Conservation (phyloP, 306 rosid genomes). For the Mucuna pruriens region DNA sequence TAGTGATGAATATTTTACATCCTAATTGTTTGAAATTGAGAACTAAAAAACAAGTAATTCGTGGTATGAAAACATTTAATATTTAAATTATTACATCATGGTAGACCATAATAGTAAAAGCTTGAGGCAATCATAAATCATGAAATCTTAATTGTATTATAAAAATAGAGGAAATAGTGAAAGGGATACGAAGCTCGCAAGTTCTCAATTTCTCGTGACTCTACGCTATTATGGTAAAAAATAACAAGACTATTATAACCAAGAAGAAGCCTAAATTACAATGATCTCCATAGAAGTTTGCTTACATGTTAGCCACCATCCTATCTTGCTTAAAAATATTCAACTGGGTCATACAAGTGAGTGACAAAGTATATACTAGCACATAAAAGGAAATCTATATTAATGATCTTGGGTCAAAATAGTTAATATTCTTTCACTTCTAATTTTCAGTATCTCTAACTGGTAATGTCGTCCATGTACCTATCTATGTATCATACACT, state of each 20-base stretch:
- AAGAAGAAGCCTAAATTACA: not conserved
- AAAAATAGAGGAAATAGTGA: not conserved
- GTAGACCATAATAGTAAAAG: constrained; percentile 13
- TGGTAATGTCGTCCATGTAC: not conserved
- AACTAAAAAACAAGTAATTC: constrained; percentile 7
- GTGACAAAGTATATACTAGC: not conserved
- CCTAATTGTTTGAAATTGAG: constrained; percentile 20
- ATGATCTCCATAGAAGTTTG: not conserved
- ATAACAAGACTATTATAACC: not conserved
- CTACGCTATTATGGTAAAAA: not conserved
- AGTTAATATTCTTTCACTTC: not conserved
- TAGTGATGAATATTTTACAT: constrained; percentile 13
- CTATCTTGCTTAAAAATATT: constrained; percentile 8
- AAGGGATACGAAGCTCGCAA: not conserved
- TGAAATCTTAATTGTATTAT: not conserved
- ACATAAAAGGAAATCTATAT: not conserved
- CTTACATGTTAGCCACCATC: not conserved
- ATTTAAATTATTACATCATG: constrained; percentile 8
- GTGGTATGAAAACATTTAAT: constrained; percentile 24
- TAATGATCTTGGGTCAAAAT: not conserved
- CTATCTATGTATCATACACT: not conserved
- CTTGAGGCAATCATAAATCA: too few relatives aligned
- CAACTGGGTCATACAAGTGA: not conserved
- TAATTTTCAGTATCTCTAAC: not conserved
- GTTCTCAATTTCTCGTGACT: not conserved